Base-by-base conservation (phyloP, 1,284 basidiomycete genomes). In the Ganoderma lingzhi region DNA sequence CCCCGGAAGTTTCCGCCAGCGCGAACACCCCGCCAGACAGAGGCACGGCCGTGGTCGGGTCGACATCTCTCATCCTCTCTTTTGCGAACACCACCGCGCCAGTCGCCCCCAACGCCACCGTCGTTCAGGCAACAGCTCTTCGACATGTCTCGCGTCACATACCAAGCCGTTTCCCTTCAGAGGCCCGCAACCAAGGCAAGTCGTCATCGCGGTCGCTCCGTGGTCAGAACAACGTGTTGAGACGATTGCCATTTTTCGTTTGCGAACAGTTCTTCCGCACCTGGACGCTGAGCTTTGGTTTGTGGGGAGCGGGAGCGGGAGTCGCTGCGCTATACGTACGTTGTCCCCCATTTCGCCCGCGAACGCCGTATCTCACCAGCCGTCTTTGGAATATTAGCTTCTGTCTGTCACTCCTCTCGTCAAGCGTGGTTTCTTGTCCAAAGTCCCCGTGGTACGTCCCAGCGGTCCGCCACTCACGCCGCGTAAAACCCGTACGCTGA, bases 271-370 rank as follows among this genome's bases (percentile, higher is more conserved):
- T 79, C 64, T 67, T 69, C 61, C 78, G 85, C 80, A 85, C 83
- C 51, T 93, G 92, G 92, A 79, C 82, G 39, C 80, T 86, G 14
- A 87, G 84, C 72, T 77, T 91, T 69, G 85, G 86, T 37, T 78
- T 92, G 58, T 95, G 93, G 93, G 91, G 91, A 70, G 81, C 85
- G 68, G 90, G 91, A 73, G 85, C 82, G 73, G 92, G 93, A 65
- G 82, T 89, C 55, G 85, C 87, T 63, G 91, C 85, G 63, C 81
- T 92, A 77, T 86, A 90, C 77, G 91, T 93, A 77, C 74, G 90
- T 84, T 62, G 32, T 53, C 32, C n/a, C 30, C 23, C 35, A 48
- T 48, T 17, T 58, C 3, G 44, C 28, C 32, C 51, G 41, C 41
- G 37, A 30, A 64, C 62, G n/a, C 61, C 15, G 61, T 61, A 63